These are phyloP conservation scores for Lentinula aciculospora DNA, from an alignment of 768 basidiomycete species.

Conservation along the genomic window DNA sequence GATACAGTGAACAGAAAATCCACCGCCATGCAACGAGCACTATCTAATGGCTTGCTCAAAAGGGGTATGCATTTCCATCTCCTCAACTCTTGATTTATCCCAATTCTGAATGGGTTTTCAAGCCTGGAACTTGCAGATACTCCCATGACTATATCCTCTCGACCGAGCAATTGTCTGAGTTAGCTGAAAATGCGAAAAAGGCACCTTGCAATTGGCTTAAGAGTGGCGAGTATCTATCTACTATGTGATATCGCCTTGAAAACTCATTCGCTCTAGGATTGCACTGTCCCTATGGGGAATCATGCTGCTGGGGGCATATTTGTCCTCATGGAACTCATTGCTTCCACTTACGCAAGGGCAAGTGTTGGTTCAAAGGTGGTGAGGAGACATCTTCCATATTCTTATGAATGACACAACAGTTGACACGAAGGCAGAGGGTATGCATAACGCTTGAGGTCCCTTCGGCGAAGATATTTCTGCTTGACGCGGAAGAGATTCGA, in stretches of 20 bases:
- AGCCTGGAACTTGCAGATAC: constrained; percentile 71
- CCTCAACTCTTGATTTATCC: background rate
- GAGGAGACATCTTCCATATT: constrained; percentile 11
- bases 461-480: too few relatives aligned
- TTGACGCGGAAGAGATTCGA: background rate
- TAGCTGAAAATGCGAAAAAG: constrained; percentile 76
- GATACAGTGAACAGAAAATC: constrained; percentile 45
- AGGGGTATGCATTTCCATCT: constrained; percentile 39
- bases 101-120: constrained; percentile 14
- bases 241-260: background rate
- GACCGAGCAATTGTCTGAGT: constrained; percentile 62
- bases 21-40: constrained; percentile 82
- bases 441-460: background rate
- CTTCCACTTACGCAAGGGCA: constrained; percentile 51
- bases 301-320: constrained; percentile 80
- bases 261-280: constrained; percentile 36
- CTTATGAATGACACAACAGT: too few relatives aligned
- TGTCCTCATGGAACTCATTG: constrained; percentile 77
- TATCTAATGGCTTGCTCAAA: constrained; percentile 82
- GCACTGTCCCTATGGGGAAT: constrained; percentile 68
- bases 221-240: constrained; percentile 42
- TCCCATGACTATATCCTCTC: constrained; percentile 76
- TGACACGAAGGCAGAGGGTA: background rate
- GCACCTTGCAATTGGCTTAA: constrained; percentile 84
- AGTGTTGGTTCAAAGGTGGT: constrained; percentile 86